Conservation (phyloP, 352 stramenopile genomes). For the Phytophthora sp. region DNA sequence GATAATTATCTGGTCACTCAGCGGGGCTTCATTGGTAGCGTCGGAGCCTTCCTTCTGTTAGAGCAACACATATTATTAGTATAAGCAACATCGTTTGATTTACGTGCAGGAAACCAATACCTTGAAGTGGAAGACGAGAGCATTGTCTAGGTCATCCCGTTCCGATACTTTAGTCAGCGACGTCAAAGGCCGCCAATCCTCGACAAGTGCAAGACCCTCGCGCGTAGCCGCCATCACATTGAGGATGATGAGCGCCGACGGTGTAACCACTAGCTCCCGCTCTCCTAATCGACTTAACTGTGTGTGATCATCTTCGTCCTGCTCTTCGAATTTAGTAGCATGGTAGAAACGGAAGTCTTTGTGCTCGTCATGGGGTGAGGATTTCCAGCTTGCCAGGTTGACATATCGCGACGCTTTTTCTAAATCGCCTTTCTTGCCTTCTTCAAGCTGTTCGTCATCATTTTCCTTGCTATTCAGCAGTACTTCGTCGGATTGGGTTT, state of each 20-base stretch:
- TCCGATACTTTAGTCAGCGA: slow-evolving; percentile 64
- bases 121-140: slow-evolving; percentile 79
- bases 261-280: slow-evolving; percentile 75
- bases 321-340: slow-evolving; percentile 42
- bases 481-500: slow-evolving; percentile 14
- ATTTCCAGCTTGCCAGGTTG: slow-evolving; percentile 58
- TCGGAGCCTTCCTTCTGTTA: slow-evolving; percentile 9
- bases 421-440: slow-evolving; percentile 15
- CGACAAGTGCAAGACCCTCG: slow-evolving; percentile 59
- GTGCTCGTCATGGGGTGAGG: slow-evolving; percentile 30
- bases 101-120: slow-evolving; percentile 33
- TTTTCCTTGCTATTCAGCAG: slow-evolving; percentile 16
- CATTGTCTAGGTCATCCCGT: slow-evolving; percentile 61
- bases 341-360: slow-evolving; percentile 60
- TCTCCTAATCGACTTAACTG: slow-evolving; percentile 48
- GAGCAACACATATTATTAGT: background rate
- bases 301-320: slow-evolving; percentile 19
- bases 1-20: slow-evolving; percentile 27
- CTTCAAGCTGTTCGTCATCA: slow-evolving; percentile 15
- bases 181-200: slow-evolving; percentile 61
- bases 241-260: slow-evolving; percentile 50
- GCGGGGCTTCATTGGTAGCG: slow-evolving; percentile 1
- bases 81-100: no score
- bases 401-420: slow-evolving; percentile 33
- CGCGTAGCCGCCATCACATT: slow-evolving; percentile 48